Base-by-base conservation (phyloP, 2,329 filamentous ascomycete species). In the Emergomyces africanus region DNA sequence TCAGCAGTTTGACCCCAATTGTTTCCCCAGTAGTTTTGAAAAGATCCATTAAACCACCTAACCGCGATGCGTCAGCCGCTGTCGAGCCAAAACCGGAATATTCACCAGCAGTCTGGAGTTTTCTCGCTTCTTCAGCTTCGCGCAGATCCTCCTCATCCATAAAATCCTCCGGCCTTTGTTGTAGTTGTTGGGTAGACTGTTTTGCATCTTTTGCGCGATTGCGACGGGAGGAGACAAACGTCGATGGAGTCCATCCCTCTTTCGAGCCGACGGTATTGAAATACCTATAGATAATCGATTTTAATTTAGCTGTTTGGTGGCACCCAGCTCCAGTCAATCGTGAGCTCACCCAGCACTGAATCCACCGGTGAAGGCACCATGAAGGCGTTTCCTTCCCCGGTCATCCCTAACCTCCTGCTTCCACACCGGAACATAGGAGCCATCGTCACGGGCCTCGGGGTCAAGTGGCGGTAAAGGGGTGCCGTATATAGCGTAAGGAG, bases 181-280 rank as follows among this genome's bases (percentile, higher is more conserved):
- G 74, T 30, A 30, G 30, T 23, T 66, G 65, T 1, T 37, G 42
- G 14, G 74, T 65, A 62, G 64, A 57, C 54, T 70, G 66, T 59
- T 82, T 79, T n/a, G 78, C 79, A 76, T 88, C 82, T 69, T 88
- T 89, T 64, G 81, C 84, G 59, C 90, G 87, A 67, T 89, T 89
- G 44, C 83, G 77, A 28, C 94, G 87, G 57, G 91, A 96, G 6
- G 92, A 97, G 10, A 95, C 86, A 72, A 97, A 99, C 0, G 89
- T 87, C 25, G 89, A 85, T 1, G 94, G 94, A 0, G 89, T 86
- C 92, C 92, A 99, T 77, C 94, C 94, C 79, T 99, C 92, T 74
- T 97, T 97, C 59, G 92, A 96, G 57, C 94, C 94, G 65, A 97
- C 94, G 5, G 91, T 96, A 72, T 99, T 99, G 77, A 94, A 97